phyloP scores from a whole-genome alignment of 164 flowering plant genomes.

The Chimonanthus praecox region DNA sequence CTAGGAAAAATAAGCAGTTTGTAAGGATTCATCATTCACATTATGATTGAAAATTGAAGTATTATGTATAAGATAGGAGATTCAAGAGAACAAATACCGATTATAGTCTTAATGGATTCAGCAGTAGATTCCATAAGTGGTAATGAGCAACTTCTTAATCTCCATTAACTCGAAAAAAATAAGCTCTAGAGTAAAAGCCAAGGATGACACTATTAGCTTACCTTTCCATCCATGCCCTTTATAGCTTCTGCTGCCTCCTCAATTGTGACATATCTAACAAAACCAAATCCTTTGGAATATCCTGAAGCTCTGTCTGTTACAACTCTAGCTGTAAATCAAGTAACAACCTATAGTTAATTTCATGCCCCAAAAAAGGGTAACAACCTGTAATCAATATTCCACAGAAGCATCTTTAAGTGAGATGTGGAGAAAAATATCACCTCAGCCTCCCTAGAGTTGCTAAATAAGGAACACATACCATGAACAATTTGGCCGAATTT shows the following conservation, averaged over 20 bases:
- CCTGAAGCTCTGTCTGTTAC: constrained; percentile 74
- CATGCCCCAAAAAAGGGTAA: too few species aligned
- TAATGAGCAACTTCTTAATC: neutral
- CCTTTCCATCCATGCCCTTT: constrained; percentile 91
- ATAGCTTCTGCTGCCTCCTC: constrained; percentile 75
- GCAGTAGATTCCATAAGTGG: too few species aligned
- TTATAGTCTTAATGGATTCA: too few species aligned
- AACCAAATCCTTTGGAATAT: constrained; percentile 86
- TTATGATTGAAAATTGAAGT: too few species aligned
- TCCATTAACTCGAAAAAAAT: neutral
- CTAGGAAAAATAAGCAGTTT: too few species aligned
- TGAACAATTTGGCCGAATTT: constrained; percentile 62
- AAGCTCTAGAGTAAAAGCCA: neutral
- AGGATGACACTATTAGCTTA: constrained; percentile 23
- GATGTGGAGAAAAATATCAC: too few species aligned
- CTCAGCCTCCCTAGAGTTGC: neutral
- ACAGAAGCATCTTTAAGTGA: too few species aligned
- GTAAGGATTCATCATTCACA: too few species aligned
- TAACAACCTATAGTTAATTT: neutral
- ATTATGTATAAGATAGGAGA: too few species aligned
- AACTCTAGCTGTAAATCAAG: constrained; percentile 54
- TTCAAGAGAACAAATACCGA: too few species aligned
- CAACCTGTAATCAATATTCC: too few species aligned
- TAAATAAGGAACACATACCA: constrained; percentile 33
- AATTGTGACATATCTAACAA: constrained; percentile 63